Percentiles rank a stretch among this genome's conserved stretches.
These are phyloP conservation scores for Colletotrichum liriopes DNA, from an alignment of 2,329 filamentous ascomycete species.

Conservation along the genomic window DNA sequence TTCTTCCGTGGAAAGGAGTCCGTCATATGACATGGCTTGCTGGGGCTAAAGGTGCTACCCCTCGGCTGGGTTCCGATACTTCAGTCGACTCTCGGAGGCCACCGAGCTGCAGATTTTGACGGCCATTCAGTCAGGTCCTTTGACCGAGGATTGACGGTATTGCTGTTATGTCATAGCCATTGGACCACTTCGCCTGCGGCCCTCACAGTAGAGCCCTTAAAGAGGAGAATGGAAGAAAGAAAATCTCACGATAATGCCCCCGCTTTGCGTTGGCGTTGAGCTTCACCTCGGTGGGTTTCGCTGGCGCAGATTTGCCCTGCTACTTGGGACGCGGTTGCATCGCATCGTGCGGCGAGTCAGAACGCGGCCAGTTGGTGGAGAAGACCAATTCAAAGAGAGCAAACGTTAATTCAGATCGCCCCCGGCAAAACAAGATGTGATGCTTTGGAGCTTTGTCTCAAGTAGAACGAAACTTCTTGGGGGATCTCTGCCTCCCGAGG, in stretches of 20 bases:
- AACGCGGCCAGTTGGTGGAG: conserved; percentile 18
- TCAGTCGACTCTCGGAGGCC: conserved; percentile 27
- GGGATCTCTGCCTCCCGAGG: conserved; percentile 28
- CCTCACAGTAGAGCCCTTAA: background rate
- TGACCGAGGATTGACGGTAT: conserved; percentile 13
- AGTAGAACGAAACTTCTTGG: conserved; percentile 34
- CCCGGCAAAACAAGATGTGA: conserved; percentile 28
- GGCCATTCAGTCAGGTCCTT: conserved; percentile 5
- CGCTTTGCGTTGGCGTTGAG: conserved; percentile 5
- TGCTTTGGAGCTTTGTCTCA: conserved; percentile 28
- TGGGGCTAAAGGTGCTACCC: background rate
- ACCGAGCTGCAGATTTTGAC: conserved; percentile 12
- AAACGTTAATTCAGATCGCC: conserved; percentile 30
- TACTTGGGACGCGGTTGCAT: conserved; percentile 14
- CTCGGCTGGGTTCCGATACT: conserved; percentile 16
- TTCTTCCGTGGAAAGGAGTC: background rate
- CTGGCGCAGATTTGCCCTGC: conserved; percentile 20
- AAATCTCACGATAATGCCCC: conserved; percentile 12
- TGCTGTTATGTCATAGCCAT: conserved; percentile 23
- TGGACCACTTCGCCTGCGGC: conserved; percentile 1
- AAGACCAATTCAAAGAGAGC: conserved; percentile 33
- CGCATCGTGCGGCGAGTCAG: conserved; percentile 31
- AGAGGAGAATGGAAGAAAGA: background rate
- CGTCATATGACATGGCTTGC: background rate
- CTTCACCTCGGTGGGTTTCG: conserved; percentile 29